Conservation (phyloP, 2,329 filamentous ascomycete genomes). For the Aspergillus pseudonomiae region DNA sequence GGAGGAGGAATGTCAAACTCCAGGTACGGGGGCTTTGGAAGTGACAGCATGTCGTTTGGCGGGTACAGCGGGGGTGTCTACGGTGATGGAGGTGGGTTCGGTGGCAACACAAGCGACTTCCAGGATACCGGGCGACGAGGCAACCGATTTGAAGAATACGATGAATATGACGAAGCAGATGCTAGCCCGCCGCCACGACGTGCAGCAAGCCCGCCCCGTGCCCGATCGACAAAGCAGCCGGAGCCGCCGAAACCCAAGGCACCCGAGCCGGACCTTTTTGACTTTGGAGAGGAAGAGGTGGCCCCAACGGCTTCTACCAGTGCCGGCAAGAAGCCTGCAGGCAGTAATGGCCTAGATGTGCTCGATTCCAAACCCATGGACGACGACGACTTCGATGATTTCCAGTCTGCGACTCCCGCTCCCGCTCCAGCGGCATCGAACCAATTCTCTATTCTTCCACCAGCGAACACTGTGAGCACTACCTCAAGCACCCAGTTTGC, state of each 20-base stretch:
- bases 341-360: constrained; percentile 50
- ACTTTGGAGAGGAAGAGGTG: constrained; percentile 77
- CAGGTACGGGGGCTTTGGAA: constrained; percentile 86
- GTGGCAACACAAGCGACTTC: constrained; percentile 74
- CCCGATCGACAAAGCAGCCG: constrained; percentile 61
- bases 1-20: constrained; percentile 60
- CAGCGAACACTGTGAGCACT: constrained; percentile 52
- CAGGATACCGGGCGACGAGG: constrained; percentile 63
- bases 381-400: constrained; percentile 93
- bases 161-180: constrained; percentile 85
- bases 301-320: constrained; percentile 48
- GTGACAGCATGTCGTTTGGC: constrained; percentile 67
- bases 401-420: constrained; percentile 77
- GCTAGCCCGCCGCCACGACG: constrained; percentile 56
- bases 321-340: constrained; percentile 49
- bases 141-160: constrained; percentile 93
- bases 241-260: constrained; percentile 73
- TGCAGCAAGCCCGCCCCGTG: constrained; percentile 47
- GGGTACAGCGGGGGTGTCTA: constrained; percentile 78
- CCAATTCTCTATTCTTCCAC: constrained; percentile 45
- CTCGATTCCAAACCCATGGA: constrained; percentile 54
- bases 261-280: constrained; percentile 90
- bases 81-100: constrained; percentile 93
- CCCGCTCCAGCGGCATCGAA: constrained; percentile 39
- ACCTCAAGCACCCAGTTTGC: constrained; percentile 69